Evolutionary conservation across 2,329 filamentous ascomycete species (phyloP).

Genomic region (Penicillium sp.): DNA sequence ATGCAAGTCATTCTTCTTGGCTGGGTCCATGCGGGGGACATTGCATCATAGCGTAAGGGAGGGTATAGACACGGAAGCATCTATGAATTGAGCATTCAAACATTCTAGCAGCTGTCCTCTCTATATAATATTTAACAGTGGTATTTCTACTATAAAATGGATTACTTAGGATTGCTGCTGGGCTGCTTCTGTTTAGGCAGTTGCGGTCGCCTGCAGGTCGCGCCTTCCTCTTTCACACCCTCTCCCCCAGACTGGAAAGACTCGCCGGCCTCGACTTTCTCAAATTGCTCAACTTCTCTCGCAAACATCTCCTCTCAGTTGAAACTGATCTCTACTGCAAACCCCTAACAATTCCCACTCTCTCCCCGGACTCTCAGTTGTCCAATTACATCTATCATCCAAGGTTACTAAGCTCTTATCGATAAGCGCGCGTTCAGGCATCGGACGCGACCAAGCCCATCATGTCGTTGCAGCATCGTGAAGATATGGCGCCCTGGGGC

Average conservation of each 20-base stretch:
- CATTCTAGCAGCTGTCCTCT: too few relatives aligned
- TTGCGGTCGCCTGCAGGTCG: too few relatives aligned
- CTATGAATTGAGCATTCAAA: too few relatives aligned
- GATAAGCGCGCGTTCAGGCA: slow-evolving; percentile 22
- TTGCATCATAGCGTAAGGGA: slow-evolving; percentile 13
- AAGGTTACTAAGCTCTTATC: slow-evolving; percentile 24
- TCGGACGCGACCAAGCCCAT: slow-evolving; percentile 11
- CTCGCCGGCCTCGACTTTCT: too few relatives aligned
- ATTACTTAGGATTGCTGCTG: too few relatives aligned
- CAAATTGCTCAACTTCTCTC: too few relatives aligned
- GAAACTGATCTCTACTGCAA: neutral
- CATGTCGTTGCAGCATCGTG: slow-evolving; percentile 13
- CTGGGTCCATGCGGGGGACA: slow-evolving; percentile 22
- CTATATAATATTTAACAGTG: neutral
- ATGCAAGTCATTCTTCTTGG: slow-evolving; percentile 26
- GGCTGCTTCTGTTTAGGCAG: too few relatives aligned
- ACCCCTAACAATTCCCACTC: neutral
- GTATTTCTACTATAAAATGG: neutral
- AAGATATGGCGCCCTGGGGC: slow-evolving; percentile 26
- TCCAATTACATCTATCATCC: neutral
- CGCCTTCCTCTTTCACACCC: too few relatives aligned
- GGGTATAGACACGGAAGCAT: neutral
- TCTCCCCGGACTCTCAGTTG: neutral
- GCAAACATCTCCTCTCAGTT: neutral
- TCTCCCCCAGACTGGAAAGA: too few relatives aligned